phyloP scores from a whole-genome alignment of 306 rosid genomes.

The Urtica urens region DNA sequence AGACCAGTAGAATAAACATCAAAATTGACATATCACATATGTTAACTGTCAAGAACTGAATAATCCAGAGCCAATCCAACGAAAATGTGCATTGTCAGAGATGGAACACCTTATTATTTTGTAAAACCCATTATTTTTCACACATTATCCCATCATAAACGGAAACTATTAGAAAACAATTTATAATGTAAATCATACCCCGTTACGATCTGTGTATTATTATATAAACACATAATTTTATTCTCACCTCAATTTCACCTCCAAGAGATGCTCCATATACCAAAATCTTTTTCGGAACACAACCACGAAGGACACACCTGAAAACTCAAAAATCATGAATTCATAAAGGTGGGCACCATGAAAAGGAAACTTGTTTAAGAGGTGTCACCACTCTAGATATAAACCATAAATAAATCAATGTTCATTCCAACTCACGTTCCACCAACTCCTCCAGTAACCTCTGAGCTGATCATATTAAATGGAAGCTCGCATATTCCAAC shows the following conservation, averaged over 20 bases:
- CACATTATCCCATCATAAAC: too few species aligned
- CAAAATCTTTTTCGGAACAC: slow-evolving; percentile 98
- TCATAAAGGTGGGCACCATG: background rate
- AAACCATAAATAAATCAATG: slow-evolving; percentile 1
- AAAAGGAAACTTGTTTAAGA: slow-evolving; percentile 7
- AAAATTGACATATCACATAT: too few species aligned
- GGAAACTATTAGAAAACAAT: background rate
- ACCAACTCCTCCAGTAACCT: slow-evolving; percentile 82
- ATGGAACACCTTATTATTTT: too few species aligned
- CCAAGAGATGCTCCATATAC: slow-evolving; percentile 85
- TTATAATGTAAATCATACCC: background rate
- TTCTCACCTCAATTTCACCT: slow-evolving; percentile 83
- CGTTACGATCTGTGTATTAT: too few species aligned
- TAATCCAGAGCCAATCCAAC: background rate
- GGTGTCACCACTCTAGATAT: background rate
- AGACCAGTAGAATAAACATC: background rate
- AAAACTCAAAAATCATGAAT: slow-evolving; percentile 16
- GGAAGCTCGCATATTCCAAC: slow-evolving; percentile 97
- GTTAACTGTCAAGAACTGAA: background rate
- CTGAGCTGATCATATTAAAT: slow-evolving; percentile 77
- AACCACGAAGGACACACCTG: slow-evolving; percentile 97
- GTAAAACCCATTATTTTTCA: too few species aligned
- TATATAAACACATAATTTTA: too few species aligned
- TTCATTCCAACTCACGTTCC: slow-evolving; percentile 67
- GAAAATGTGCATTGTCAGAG: background rate